Base-by-base conservation (phyloP, 495 filamentous ascomycete species). In the Lindgomyces ingoldianus region DNA sequence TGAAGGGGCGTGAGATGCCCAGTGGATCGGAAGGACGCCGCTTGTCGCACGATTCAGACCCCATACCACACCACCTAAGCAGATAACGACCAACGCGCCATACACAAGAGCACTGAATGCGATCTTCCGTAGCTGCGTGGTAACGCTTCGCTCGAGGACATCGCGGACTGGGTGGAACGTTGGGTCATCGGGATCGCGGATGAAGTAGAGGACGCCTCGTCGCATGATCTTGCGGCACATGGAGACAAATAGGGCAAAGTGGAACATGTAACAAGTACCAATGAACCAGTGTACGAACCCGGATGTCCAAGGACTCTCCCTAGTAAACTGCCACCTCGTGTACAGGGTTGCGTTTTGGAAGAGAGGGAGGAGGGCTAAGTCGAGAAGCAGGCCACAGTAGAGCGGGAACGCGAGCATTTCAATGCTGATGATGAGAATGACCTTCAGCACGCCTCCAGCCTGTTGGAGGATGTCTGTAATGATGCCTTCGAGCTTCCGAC, bases 211-310 rank as follows among this genome's bases (percentile, higher is more conserved):
- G 47, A 98, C 94, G 42, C 94, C 94, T 51, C 81, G 88, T 62
- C 94, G 85, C 87, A 99, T 88, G 54, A 98, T 96, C 79, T 96
- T 97, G 51, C 94, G 87, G 76, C 94, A 99, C 94, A 99, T 98
- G 44, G 93, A 92, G 46, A 99, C 94, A 73, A 99, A 99, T 14
- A 98, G 81, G 21, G 94, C 94, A 73, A 99, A 99, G 73, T 99
- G 94, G 75, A 99, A 99, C 94, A 99, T 99, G 76, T 99, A 99
- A 65, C 92, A 96, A 4, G 94, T 99, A 21, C 94, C 94, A 50
- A 96, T 86, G 73, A 99, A 99, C 94, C 94, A 99, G 75, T 99
- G 94, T 22, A 98, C 88, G 72, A 99, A 99, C 19, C 93, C 84
- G 4, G 91, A 95, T 0, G 91, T 96, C 44, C 91, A 80, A 0